Evolutionary conservation across 148 eudicot genomes (phyloP), one percentile per base, ranked within the genome.

Genomic region (Rheum nobile): DNA sequence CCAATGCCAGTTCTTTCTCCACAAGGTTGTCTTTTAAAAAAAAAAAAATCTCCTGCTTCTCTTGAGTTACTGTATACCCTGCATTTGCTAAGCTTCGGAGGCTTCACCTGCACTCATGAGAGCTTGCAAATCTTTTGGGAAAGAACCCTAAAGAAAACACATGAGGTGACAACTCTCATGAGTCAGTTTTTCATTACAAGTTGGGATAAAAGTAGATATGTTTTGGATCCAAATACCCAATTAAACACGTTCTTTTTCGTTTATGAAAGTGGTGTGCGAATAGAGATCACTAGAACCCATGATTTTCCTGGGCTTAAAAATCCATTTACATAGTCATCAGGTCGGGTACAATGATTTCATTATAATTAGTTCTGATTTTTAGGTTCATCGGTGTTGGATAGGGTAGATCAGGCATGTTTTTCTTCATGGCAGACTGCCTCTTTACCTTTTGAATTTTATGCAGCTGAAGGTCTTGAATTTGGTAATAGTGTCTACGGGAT

Each of bases 401-500:
- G 14, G 34, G 24, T 32, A 31, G 2, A 65, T 65, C 41, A 65
- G 21, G 6, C 17, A 6, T 63, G 8, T 13, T 65, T 29, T 65
- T 32, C 37, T 32, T 32, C 22, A 34, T 65, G 38, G 21, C 70
- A 34, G 39, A 41, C 70, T 32, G n/a, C 24, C 12, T 28, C 31
- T 19, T 65, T 34, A 65, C 41, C 21, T 14, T 73, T 35, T 73
- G 61, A 47, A 19, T 31, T 24, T 70, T 32, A 67, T 85, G 85
- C 90, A 95, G 99, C 90, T 80, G 94, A 95, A 75, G 96, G 94
- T 73, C 82, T 95, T 74, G 75, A 44, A 24, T 92, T 95, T 84
- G 99, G 99, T 41, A 95, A 95, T 80, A 92, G 92, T 73, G 96
- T 92, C n/a, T 95, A 75, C 74, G 87, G 96, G 97, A 86, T 95